Base-by-base conservation (phyloP, 1,139 yeast species). In the Kodamaea suecica region DNA sequence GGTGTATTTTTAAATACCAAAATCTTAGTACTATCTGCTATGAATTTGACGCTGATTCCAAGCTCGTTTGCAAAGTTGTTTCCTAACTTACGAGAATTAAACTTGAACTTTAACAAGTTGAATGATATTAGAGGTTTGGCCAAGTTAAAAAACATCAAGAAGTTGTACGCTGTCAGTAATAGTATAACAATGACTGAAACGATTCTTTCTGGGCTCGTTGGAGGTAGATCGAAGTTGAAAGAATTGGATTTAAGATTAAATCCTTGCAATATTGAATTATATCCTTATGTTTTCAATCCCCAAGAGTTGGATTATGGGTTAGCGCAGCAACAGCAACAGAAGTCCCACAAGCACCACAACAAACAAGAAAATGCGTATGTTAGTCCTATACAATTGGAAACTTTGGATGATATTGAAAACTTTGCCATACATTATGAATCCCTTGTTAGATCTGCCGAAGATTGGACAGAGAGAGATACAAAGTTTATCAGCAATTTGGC, bases 241-340 rank as follows among this genome's bases (percentile, higher is more conserved):
- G 55, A 63, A 8, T 48, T 77, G 13, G 83, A 77, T 49, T 44
- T 74, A 30, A 57, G 82, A 35, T 67, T 75, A 38, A 78, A 78
- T 44, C 71, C 78, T 7, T 46, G 75, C 27, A 76, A 70, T 28
- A 54, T 58, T 24, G 69, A 64, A 10, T 60, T 73, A 30, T 76
- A 77, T 48, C 79, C 81, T 1, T 74, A 63, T 47, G 73, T 76
- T 2, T 76, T 76, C 51, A 68, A 66, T 41, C 71, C 74, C 3
- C 61, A 67, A 12, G 77, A 73, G 41, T 45, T 62, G 13, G 66
- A 61, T 16, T 46, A 48, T 30, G 49, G 52, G 12, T 42, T 42
- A 23, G 29, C 40, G 20, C 47, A 39, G 24, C 42, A 37, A 27
- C 26, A 3, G 8, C 16, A 5, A 16, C 20, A 12, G 29, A n/a